These are phyloP conservation scores for Trichoderma erinaceum DNA, from an alignment of 495 filamentous ascomycete species.

Conservation along the genomic window DNA sequence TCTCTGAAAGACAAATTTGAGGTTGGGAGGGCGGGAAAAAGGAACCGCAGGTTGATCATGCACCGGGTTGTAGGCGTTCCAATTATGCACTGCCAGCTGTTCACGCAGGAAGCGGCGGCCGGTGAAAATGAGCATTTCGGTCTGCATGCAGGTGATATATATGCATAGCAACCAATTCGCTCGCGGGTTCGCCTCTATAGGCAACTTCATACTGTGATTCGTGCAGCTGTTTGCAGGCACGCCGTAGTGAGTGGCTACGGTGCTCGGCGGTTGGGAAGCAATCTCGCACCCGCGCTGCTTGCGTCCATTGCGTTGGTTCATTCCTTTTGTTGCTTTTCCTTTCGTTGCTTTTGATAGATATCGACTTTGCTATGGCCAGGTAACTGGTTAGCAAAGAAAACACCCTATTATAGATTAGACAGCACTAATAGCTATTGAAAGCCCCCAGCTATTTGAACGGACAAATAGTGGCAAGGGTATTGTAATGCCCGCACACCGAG, in stretches of 20 bases:
- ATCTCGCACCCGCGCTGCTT: background rate
- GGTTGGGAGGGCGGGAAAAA: background rate
- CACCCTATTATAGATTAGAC: background rate
- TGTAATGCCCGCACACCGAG: background rate
- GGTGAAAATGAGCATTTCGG: background rate
- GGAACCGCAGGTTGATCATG: background rate
- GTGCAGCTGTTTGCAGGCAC: background rate
- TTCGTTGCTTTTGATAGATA: background rate
- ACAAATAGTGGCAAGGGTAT: background rate
- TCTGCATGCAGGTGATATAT: conserved; percentile 2
- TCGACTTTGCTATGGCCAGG: background rate
- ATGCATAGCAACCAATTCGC: background rate
- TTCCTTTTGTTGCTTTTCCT: no score
- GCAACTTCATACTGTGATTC: background rate
- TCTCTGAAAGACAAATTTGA: background rate
- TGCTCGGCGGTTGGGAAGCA: background rate
- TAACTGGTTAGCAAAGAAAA: background rate
- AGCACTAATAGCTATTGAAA: background rate
- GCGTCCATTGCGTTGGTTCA: no score
- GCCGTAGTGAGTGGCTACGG: background rate
- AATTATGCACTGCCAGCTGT: conserved; percentile 4
- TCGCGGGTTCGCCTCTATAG: background rate
- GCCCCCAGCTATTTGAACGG: background rate
- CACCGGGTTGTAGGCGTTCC: background rate
- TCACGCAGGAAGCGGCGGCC: background rate